Evolutionary conservation across 2,329 filamentous ascomycete genomes (phyloP).

Genomic region (Apiospora aurea): DNA sequence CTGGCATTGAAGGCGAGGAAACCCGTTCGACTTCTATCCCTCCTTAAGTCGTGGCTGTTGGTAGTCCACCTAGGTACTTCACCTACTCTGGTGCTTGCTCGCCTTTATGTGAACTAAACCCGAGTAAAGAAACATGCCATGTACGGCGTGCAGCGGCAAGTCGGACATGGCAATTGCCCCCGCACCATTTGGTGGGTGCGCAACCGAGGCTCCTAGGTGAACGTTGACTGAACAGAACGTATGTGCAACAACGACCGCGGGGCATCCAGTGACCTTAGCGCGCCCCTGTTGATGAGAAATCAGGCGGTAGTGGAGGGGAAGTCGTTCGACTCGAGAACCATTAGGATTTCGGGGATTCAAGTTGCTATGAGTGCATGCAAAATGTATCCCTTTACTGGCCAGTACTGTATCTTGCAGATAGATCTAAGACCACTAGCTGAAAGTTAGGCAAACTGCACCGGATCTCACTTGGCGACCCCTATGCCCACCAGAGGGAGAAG

Average conservation of each 20-base stretch:
- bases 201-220: constrained; percentile 1
- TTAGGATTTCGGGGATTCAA: not conserved
- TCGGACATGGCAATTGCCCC: not conserved
- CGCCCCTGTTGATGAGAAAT: not conserved
- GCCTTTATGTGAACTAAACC: not conserved
- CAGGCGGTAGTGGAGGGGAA: not conserved
- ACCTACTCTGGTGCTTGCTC: not conserved
- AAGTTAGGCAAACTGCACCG: not conserved
- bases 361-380: not conserved
- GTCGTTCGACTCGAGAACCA: not conserved
- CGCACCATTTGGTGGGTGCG: not conserved
- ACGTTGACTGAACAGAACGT: too few species aligned
- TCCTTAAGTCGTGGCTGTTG: not conserved
- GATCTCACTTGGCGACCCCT: not conserved
- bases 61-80: too few species aligned
- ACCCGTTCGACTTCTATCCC: not conserved
- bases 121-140: not conserved
- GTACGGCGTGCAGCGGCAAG: not conserved
- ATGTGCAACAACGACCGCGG: not conserved
- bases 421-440: not conserved
- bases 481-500: not conserved
- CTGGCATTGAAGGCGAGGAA: not conserved
- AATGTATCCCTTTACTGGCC: not conserved
- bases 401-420: not conserved
- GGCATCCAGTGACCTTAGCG: not conserved